These are phyloP conservation scores for Fusarium aywerte DNA, from an alignment of 2,329 filamentous ascomycete genomes.

Conservation along the genomic window DNA sequence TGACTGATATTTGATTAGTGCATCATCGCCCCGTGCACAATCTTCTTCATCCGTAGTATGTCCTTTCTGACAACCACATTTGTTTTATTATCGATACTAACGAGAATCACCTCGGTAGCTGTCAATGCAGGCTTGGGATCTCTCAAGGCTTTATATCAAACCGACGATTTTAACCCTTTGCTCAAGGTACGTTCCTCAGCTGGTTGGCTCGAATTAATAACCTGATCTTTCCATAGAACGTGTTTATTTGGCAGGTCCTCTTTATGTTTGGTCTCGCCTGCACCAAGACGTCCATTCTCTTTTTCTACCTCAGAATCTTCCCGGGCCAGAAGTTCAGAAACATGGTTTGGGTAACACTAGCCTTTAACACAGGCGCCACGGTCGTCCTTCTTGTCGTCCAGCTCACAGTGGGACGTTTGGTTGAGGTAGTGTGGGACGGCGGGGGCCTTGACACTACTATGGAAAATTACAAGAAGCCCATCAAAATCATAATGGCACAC, in stretches of 20 bases:
- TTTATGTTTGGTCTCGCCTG: background rate
- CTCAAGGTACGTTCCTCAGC: background rate
- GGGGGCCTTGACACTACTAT: background rate
- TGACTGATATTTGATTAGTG: background rate
- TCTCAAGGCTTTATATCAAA: background rate
- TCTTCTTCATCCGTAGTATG: background rate
- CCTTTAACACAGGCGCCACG: background rate
- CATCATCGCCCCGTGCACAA: background rate
- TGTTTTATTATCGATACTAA: no score
- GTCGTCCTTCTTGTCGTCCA: background rate
- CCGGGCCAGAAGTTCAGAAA: background rate
- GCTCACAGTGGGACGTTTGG: background rate
- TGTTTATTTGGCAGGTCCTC: background rate
- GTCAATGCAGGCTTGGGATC: background rate
- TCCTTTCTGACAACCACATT: rapidly evolving
- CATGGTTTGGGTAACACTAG: background rate
- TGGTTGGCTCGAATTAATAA: rapidly evolving
- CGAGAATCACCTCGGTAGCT: background rate
- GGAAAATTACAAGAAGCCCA: rapidly evolving
- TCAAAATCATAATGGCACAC: background rate
- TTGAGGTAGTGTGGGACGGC: background rate
- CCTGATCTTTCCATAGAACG: background rate
- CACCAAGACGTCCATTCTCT: background rate
- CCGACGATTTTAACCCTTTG: background rate
- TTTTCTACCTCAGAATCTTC: conserved; percentile 16